Conservation (phyloP, 768 basidiomycete species). For the Lenzites betulinus region DNA sequence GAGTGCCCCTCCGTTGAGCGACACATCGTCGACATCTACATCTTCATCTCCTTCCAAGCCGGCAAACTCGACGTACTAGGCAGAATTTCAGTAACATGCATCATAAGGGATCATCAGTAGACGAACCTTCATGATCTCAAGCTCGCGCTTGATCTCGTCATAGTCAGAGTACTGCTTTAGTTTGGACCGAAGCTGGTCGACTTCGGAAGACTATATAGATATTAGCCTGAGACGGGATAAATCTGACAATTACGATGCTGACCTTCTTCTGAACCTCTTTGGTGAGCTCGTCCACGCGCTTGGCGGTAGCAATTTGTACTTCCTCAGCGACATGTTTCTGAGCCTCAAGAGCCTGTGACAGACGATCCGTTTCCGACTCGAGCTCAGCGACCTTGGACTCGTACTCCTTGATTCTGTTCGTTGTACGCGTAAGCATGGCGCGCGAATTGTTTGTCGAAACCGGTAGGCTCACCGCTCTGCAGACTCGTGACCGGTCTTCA, state of each 20-base stretch:
- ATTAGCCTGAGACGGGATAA: background rate
- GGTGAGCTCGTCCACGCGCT: slow-evolving; percentile 58
- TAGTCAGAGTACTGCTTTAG: slow-evolving; percentile 83
- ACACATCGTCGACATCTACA: slow-evolving; percentile 51
- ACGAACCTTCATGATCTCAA: slow-evolving; percentile 95
- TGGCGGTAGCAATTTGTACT: slow-evolving; percentile 47
- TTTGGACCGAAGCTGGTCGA: slow-evolving; percentile 66
- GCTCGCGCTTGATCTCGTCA: slow-evolving; percentile 96
- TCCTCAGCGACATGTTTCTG: slow-evolving; percentile 56
- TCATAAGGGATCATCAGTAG: background rate
- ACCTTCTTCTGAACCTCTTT: slow-evolving; percentile 64
- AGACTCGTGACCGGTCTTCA: slow-evolving; percentile 75
- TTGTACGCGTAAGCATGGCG: background rate
- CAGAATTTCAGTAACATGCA: background rate
- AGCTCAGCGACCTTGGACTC: slow-evolving; percentile 74
- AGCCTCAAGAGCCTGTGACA: slow-evolving; percentile 64
- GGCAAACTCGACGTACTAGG: slow-evolving; percentile 93
- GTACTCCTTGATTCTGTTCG: slow-evolving; percentile 63
- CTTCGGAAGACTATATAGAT: slow-evolving; percentile 53
- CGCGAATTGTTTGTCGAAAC: too few species aligned
- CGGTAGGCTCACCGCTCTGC: slow-evolving; percentile 58
- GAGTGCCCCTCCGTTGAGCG: slow-evolving; percentile 43
- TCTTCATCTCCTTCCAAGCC: slow-evolving; percentile 75
- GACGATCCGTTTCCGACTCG: slow-evolving; percentile 72
- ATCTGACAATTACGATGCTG: background rate